These are phyloP conservation scores for Trypanosomatidae sp. DNA, from an alignment of 208 protist genomes.

Conservation along the genomic window DNA sequence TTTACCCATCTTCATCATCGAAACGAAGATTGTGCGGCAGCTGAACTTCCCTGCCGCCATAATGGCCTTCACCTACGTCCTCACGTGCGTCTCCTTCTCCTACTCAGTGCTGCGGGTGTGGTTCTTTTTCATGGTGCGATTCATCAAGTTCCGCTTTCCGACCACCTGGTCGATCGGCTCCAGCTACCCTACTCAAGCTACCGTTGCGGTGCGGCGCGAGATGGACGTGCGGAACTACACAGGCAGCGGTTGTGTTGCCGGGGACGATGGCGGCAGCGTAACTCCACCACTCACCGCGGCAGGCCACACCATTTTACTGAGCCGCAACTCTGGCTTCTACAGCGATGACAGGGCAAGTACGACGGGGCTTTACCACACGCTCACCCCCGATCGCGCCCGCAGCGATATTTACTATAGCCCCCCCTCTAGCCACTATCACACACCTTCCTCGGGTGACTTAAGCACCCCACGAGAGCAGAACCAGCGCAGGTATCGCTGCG, in stretches of 20 bases:
- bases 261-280: conserved; percentile 1
- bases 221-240: conserved; percentile 15
- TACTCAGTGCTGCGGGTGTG: conserved; percentile 84
- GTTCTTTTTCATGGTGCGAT: conserved; percentile 81
- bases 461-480: background rate
- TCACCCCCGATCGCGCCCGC: background rate
- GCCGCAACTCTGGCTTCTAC: conserved; percentile 10
- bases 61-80: conserved; percentile 66
- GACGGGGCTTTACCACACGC: conserved; percentile 9
- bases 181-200: conserved; percentile 14
- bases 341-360: conserved; percentile 10
- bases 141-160: conserved; percentile 71
- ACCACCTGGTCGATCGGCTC: conserved; percentile 4
- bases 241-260: conserved; percentile 1
- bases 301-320: conserved; percentile 24
- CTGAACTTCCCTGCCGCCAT: conserved; percentile 55
- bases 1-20: conserved; percentile 79
- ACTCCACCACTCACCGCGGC: background rate
- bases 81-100: conserved; percentile 69
- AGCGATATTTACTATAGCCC: conserved; percentile 10
- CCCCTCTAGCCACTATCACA: background rate
- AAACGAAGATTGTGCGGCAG: conserved; percentile 71
- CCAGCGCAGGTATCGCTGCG: background rate
- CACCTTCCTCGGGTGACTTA: background rate
- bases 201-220: conserved; percentile 4